Evolutionary conservation across 495 filamentous ascomycete genomes (phyloP).

Genomic region (Aspergillus ellipticus): DNA sequence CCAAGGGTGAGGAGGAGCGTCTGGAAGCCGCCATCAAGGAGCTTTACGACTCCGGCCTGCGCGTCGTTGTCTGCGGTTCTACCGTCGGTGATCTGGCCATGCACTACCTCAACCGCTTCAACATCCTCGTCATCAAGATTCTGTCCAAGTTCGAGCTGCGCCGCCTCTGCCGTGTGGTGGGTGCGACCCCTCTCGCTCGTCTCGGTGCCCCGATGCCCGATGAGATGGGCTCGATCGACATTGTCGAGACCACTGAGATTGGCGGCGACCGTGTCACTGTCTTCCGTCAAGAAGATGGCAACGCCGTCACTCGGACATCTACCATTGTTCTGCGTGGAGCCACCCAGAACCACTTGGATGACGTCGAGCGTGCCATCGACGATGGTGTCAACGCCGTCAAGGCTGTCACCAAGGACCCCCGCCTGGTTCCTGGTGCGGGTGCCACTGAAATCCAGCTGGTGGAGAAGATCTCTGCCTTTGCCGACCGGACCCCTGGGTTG

Average conservation of each 20-base stretch:
- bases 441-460: conserved; percentile 95
- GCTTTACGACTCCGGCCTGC: conserved; percentile 85
- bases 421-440: conserved; percentile 90
- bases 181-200: conserved; percentile 90
- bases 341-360: conserved; percentile 96
- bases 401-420: conserved; percentile 89
- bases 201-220: conserved; percentile 98
- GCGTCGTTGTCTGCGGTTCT: conserved; percentile 86
- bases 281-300: conserved; percentile 93
- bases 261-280: conserved; percentile 98
- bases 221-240: conserved; percentile 92
- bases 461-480: conserved; percentile 82
- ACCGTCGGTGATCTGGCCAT: conserved; percentile 92
- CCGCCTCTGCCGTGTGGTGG: conserved; percentile 90
- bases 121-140: conserved; percentile 94
- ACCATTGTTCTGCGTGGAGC: conserved; percentile 94
- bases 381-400: conserved; percentile 99
- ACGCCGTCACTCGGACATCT: conserved; percentile 84
- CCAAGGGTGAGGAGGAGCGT: conserved; percentile 91
- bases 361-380: conserved; percentile 95
- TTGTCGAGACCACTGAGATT: conserved; percentile 97
- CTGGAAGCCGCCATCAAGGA: conserved; percentile 91
- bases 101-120: conserved; percentile 96
- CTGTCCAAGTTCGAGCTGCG: conserved; percentile 97
- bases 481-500: conserved; percentile 86